A percentile compares a stretch with the other conserved stretches of the same genome.
phyloP scores from a whole-genome alignment of 2,329 filamentous ascomycete species.

The Blastomyces percursus region DNA sequence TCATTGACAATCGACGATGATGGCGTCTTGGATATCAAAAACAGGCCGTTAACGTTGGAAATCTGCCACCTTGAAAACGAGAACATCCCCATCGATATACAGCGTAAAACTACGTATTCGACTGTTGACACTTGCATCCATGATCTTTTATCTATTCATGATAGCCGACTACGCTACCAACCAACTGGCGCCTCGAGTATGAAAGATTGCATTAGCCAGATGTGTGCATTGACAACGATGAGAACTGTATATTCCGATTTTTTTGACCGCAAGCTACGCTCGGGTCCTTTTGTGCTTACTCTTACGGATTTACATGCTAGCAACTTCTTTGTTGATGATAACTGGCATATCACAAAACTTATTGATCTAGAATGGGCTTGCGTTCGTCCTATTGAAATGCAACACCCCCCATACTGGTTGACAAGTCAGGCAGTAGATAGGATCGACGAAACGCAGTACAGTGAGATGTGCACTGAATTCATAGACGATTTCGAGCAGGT shows the following conservation, averaged over 20 bases:
- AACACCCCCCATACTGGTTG: conserved; percentile 23
- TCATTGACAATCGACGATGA: conserved; percentile 17
- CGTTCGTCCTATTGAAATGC: conserved; percentile 22
- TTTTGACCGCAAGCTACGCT: conserved; percentile 20
- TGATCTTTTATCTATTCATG: conserved; percentile 18
- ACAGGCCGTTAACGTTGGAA: conserved; percentile 17
- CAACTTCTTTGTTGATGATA: conserved; percentile 26
- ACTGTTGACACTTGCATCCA: conserved; percentile 18
- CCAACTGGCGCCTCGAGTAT: conserved; percentile 16
- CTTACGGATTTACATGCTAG: conserved; percentile 25
- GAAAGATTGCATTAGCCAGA: conserved; percentile 11
- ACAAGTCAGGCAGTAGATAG: conserved; percentile 13
- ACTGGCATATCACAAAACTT: conserved; percentile 26
- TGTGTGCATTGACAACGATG: conserved; percentile 15
- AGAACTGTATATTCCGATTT: conserved; percentile 19
- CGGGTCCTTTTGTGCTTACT: conserved; percentile 24
- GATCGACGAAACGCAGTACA: conserved; percentile 12
- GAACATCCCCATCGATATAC: conserved; percentile 17
- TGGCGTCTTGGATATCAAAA: conserved; percentile 14
- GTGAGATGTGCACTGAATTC: conserved; percentile 13
- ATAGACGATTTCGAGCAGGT: conserved; percentile 14
- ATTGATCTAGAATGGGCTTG: conserved; percentile 29
- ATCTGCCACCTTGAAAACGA: conserved; percentile 19
- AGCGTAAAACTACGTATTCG: conserved; percentile 16
- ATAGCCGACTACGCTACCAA: conserved; percentile 18